These are phyloP conservation scores for Thoreauomyces humboldtii DNA, from an alignment of 192 early-diverging fungal genomes.

Conservation along the genomic window DNA sequence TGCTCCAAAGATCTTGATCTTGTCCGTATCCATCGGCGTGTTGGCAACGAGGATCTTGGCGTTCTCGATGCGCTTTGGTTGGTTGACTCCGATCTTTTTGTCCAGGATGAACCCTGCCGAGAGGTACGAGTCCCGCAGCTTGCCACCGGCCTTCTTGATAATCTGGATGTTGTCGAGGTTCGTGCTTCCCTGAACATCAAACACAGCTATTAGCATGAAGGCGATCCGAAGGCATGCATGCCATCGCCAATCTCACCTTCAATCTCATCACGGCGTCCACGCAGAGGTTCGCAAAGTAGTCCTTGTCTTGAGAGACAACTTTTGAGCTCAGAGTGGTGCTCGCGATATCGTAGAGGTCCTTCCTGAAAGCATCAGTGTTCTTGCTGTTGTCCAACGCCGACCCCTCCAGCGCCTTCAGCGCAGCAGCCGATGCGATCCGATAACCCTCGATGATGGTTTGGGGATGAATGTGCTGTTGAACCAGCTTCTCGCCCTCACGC, in stretches of 20 bases:
- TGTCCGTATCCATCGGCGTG: constrained; percentile 99
- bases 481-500: constrained; percentile 86
- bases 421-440: constrained; percentile 79
- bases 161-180: constrained; percentile 99
- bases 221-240: too few relatives aligned
- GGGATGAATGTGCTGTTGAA: constrained; percentile 94
- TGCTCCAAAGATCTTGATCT: constrained; percentile 99
- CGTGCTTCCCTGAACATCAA: constrained; percentile 90
- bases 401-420: constrained; percentile 78
- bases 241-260: too few relatives aligned
- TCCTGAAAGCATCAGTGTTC: constrained; percentile 70
- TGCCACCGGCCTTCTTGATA: constrained; percentile 97
- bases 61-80: constrained; percentile 93
- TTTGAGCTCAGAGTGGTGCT: constrained; percentile 95
- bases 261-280: constrained; percentile 96
- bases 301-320: constrained; percentile 93
- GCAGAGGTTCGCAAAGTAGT: constrained; percentile 91
- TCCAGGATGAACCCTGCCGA: constrained; percentile 98
- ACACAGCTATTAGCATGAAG: too few relatives aligned
- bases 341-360: constrained; percentile 95
- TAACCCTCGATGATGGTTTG: constrained; percentile 96
- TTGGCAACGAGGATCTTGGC: constrained; percentile 97
- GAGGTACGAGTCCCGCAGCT: constrained; percentile 90
- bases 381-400: constrained; percentile 79
- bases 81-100: constrained; percentile 99